These are phyloP conservation scores for Echinochloa phyllopogon DNA, from an alignment of 176 grass and related monocot genomes.

Conservation along the genomic window DNA sequence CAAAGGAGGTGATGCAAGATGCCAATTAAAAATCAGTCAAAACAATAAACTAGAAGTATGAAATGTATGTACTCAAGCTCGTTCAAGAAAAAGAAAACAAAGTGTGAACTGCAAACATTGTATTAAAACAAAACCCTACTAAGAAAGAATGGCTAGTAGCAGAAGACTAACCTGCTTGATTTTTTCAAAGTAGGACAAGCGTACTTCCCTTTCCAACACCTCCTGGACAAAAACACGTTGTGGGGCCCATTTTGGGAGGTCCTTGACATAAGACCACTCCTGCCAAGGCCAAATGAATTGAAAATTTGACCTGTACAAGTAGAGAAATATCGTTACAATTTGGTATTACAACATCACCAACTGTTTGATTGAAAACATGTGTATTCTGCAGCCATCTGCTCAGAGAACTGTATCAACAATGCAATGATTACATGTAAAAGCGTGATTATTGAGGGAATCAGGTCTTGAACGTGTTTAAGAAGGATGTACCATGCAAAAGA, in stretches of 20 bases:
- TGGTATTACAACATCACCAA: background rate
- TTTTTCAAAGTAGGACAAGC: constrained; percentile 93
- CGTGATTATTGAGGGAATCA: background rate
- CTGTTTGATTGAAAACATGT: constrained; percentile 16
- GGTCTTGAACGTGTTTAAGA: constrained; percentile 33
- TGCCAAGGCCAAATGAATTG: constrained; percentile 98
- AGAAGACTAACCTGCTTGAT: constrained; percentile 86
- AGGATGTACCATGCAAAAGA: constrained; percentile 30
- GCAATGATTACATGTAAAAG: constrained; percentile 9
- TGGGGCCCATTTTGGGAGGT: constrained; percentile 90
- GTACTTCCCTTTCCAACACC: constrained; percentile 93
- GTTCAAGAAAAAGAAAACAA: background rate
- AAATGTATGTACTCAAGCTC: background rate
- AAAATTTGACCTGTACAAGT: constrained; percentile 77
- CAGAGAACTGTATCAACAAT: constrained; percentile 8
- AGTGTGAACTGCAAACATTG: constrained; percentile 2
- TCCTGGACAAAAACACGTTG: constrained; percentile 98
- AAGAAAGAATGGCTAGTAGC: constrained; percentile 29
- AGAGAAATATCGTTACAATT: constrained; percentile 44
- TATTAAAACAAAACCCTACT: constrained; percentile 24
- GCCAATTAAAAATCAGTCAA: constrained; percentile 32
- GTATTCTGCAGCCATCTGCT: background rate
- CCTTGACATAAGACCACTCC: constrained; percentile 93
- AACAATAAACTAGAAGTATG: background rate
- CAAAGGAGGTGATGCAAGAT: constrained; percentile 28